Percentiles rank a stretch among this genome's conserved stretches.
phyloP scores from a whole-genome alignment of 768 basidiomycete genomes.

The Auricularia auricula-judae region DNA sequence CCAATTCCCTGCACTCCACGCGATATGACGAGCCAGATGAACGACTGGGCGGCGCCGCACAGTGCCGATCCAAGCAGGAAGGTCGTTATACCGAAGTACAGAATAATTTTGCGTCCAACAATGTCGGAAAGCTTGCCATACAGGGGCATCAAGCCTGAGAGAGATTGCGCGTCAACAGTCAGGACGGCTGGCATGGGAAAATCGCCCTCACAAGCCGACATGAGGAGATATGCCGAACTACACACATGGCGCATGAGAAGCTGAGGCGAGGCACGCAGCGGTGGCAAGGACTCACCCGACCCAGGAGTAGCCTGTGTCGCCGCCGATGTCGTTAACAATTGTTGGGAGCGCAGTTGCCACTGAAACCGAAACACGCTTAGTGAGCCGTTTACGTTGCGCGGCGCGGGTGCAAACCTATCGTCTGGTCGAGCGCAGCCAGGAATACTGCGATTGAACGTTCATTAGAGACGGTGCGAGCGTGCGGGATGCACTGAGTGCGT shows the following conservation, averaged over 20 bases:
- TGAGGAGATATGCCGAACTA: conserved; percentile 47
- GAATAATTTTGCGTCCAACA: conserved; percentile 37
- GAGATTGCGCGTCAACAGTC: conserved; percentile 24
- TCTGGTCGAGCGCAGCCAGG: conserved; percentile 35
- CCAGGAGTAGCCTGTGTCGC: conserved; percentile 58
- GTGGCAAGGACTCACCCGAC: conserved; percentile 42
- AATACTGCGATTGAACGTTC: background rate
- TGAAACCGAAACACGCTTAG: conserved; percentile 18
- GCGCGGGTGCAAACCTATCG: conserved; percentile 5
- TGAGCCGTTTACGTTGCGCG: background rate
- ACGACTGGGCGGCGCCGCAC: conserved; percentile 69
- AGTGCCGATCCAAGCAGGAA: conserved; percentile 76
- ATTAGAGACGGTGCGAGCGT: background rate
- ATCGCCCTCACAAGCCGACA: background rate
- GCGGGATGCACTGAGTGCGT: background rate
- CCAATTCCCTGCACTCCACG: conserved; percentile 79
- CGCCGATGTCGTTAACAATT: conserved; percentile 54
- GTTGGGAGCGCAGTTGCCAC: conserved; percentile 70
- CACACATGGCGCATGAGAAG: conserved; percentile 23
- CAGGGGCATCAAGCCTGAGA: conserved; percentile 50
- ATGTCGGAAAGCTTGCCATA: conserved; percentile 72
- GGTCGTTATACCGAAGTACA: conserved; percentile 51
- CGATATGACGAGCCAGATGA: conserved; percentile 66
- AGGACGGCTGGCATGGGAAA: background rate
- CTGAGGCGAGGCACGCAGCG: background rate